These are phyloP conservation scores for Phanerochaete carnosa DNA, from an alignment of 768 basidiomycete genomes.

Conservation along the genomic window DNA sequence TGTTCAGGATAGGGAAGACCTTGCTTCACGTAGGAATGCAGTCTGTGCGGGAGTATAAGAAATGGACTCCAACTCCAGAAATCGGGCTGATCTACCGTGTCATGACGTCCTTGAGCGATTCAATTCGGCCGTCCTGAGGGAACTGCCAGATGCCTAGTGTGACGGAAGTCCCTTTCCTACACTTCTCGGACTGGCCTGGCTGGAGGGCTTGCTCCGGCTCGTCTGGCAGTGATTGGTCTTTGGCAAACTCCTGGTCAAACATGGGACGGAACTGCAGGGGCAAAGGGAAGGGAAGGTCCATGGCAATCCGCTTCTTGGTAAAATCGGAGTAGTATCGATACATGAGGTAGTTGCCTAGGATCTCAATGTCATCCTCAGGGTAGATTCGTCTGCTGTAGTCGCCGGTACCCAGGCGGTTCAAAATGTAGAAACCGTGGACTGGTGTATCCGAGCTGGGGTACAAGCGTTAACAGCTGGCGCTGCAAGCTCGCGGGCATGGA, in stretches of 20 bases:
- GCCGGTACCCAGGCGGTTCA: conserved; percentile 77
- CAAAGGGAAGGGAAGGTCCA: conserved; percentile 25
- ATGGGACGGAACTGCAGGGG: conserved; percentile 13
- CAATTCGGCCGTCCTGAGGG: conserved; percentile 56
- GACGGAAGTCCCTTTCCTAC: conserved; percentile 52
- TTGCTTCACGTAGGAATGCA: conserved; percentile 64
- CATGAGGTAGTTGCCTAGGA: conserved; percentile 65
- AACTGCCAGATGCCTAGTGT: conserved; percentile 79
- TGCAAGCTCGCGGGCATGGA: neutral
- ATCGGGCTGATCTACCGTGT: conserved; percentile 44
- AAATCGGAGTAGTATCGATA: conserved; percentile 72
- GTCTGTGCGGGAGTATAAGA: conserved; percentile 31
- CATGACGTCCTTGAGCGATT: conserved; percentile 71
- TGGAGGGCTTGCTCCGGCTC: conserved; percentile 29
- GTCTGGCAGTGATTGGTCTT: conserved; percentile 36
- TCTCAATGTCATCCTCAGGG: conserved; percentile 73
- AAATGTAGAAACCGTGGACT: conserved; percentile 80
- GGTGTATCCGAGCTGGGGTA: conserved; percentile 64
- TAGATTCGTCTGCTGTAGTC: conserved; percentile 74
- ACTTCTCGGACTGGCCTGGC: conserved; percentile 36
- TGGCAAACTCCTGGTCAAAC: conserved; percentile 20
- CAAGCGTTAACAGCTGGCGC: conserved; percentile 8
- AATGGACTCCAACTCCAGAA: neutral
- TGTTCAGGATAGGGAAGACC: conserved; percentile 71
- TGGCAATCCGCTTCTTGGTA: conserved; percentile 37